These are phyloP conservation scores for Eucalyptus pumila DNA, from an alignment of 345 rosid genomes.

Conservation along the genomic window DNA sequence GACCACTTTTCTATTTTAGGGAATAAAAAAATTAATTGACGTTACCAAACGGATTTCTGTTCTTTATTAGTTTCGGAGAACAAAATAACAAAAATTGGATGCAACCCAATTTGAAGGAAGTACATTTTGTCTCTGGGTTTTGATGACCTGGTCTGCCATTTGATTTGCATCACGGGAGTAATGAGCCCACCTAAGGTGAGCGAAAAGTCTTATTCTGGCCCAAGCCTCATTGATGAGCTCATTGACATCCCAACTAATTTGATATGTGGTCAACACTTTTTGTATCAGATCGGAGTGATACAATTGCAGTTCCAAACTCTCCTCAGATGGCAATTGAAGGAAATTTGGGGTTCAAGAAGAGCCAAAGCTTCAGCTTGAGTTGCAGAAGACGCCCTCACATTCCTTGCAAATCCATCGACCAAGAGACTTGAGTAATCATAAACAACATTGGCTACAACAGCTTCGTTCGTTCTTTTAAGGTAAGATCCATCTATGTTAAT, in stretches of 20 bases:
- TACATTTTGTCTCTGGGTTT: not conserved
- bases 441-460: not conserved
- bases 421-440: not conserved
- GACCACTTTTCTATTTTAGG: fast-evolving
- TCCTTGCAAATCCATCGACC: not conserved
- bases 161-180: not conserved
- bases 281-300: not conserved
- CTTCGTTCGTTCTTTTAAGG: not conserved
- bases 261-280: not conserved
- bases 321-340: not conserved
- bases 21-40: too few species aligned
- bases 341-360: not conserved
- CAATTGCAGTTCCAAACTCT: not conserved
- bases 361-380: not conserved
- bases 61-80: fast-evolving
- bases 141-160: not conserved
- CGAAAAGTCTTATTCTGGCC: not conserved
- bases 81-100: fast-evolving
- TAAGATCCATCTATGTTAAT: not conserved
- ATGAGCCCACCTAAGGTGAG: not conserved
- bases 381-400: not conserved
- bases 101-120: not conserved
- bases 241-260: not conserved
- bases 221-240: not conserved
- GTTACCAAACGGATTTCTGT: fast-evolving